A percentile compares a stretch with the other conserved stretches of the same genome.
These are phyloP conservation scores for Aspergillus olivimuriae DNA, from an alignment of 495 filamentous ascomycete species.

Conservation along the genomic window DNA sequence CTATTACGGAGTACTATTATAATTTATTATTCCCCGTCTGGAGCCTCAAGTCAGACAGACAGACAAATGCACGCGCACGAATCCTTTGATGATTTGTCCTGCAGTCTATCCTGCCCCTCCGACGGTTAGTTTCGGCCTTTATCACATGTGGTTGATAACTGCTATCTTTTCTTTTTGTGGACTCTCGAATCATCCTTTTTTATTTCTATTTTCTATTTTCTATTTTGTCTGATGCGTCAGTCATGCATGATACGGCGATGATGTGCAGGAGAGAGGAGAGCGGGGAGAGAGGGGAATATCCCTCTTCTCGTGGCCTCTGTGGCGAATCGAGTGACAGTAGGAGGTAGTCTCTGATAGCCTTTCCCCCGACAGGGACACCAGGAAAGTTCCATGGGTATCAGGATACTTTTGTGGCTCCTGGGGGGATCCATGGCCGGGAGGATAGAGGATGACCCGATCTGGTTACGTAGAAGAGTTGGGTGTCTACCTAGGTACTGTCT, in stretches of 20 bases:
- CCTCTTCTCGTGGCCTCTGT: not conserved
- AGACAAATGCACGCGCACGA: not conserved
- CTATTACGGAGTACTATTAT: too few relatives aligned
- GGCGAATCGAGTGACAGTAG: too few relatives aligned
- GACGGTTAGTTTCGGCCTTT: not conserved
- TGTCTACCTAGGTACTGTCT: too few relatives aligned
- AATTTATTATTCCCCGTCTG: too few relatives aligned
- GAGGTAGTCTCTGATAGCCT: not conserved
- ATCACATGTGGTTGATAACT: conserved; percentile 6
- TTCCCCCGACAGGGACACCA: too few relatives aligned
- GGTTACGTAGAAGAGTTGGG: too few relatives aligned
- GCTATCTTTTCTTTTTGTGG: too few relatives aligned
- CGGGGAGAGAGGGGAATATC: not conserved
- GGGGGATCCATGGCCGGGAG: too few relatives aligned
- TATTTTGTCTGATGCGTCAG: not conserved
- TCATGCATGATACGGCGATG: not conserved
- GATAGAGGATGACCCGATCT: too few relatives aligned
- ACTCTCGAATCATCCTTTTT: too few relatives aligned
- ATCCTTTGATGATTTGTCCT: conserved; percentile 4
- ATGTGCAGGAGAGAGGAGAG: not conserved
- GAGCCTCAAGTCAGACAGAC: not conserved
- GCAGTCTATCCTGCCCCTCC: not conserved
- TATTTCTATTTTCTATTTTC: not conserved
- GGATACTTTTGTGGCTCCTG: too few relatives aligned
- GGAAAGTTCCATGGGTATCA: too few relatives aligned